Percentiles rank a stretch among this genome's conserved stretches.
Conservation (phyloP, 2,329 filamentous ascomycete species). For the Huntiella omanensis region DNA sequence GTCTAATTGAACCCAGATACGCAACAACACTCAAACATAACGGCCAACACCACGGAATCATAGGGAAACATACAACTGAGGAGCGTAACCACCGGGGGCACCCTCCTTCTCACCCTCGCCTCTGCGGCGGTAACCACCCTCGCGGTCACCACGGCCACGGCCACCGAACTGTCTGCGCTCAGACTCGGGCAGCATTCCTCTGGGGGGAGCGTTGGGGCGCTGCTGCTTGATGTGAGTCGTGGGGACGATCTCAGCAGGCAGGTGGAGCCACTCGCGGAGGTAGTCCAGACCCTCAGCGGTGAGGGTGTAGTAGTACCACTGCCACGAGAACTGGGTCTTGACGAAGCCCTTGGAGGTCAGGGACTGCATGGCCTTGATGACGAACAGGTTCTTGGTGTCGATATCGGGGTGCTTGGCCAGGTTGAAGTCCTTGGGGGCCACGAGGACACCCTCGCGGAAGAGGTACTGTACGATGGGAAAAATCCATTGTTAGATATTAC, state of each 20-base stretch:
- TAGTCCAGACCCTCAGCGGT: constrained; percentile 99
- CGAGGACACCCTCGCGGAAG: constrained; percentile 83
- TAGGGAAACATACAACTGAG: constrained; percentile 54
- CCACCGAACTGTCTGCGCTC: constrained; percentile 66
- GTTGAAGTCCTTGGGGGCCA: constrained; percentile 99
- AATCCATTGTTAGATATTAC: constrained; percentile 8
- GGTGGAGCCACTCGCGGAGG: constrained; percentile 99
- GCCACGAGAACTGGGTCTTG: constrained; percentile 99
- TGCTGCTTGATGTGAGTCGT: constrained; percentile 99
- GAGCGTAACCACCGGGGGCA: constrained; percentile 80
- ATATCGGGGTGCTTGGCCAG: constrained; percentile 94
- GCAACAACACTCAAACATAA: background rate
- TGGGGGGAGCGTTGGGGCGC: constrained; percentile 92
- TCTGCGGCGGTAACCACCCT: constrained; percentile 83
- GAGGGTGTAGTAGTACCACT: constrained; percentile 99
- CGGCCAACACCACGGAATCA: background rate
- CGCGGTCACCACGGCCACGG: constrained; percentile 60
- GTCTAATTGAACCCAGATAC: background rate
- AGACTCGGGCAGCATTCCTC: constrained; percentile 89
- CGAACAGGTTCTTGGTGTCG: constrained; percentile 98
- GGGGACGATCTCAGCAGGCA: constrained; percentile 97
- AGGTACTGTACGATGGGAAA: constrained; percentile 49
- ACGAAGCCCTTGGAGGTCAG: constrained; percentile 94
- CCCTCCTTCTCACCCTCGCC: constrained; percentile 83
- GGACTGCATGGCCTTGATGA: constrained; percentile 98